Evolutionary conservation across 176 grass and related monocot genomes (phyloP).

Genomic region (Musa schizocarpa): DNA sequence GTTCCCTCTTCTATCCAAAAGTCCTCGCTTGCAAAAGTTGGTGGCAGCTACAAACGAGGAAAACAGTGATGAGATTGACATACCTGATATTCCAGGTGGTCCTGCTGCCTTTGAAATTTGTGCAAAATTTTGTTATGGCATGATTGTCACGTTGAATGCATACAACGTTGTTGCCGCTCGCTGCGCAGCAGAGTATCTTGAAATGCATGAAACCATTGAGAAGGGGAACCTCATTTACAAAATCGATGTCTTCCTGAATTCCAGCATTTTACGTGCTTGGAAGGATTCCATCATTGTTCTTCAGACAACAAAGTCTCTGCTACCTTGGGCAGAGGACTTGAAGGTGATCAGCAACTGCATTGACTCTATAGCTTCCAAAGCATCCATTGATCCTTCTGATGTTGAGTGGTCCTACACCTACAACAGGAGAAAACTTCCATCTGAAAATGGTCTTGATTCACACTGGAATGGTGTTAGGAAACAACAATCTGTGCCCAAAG

Average conservation of each 20-base stretch:
- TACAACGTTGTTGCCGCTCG: slow-evolving; percentile 83
- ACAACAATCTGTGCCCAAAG: slow-evolving; percentile 60
- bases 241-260: slow-evolving; percentile 88
- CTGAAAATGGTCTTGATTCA: slow-evolving; percentile 58
- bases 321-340: slow-evolving; percentile 70
- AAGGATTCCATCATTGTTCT: slow-evolving; percentile 94
- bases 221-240: slow-evolving; percentile 99
- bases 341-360: slow-evolving; percentile 79
- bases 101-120: slow-evolving; percentile 92
- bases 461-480: slow-evolving; percentile 94
- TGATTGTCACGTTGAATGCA: slow-evolving; percentile 88
- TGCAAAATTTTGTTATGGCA: slow-evolving; percentile 96
- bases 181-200: slow-evolving; percentile 86
- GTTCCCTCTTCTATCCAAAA: slow-evolving; percentile 98
- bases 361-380: slow-evolving; percentile 70
- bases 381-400: slow-evolving; percentile 70
- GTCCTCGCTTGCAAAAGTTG: slow-evolving; percentile 70
- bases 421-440: slow-evolving; percentile 82
- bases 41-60: slow-evolving; percentile 53
- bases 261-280: slow-evolving; percentile 78
- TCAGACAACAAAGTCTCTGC: slow-evolving; percentile 63
- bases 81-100: slow-evolving; percentile 86
- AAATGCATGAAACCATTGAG: slow-evolving; percentile 83
- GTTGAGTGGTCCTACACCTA: slow-evolving; percentile 97
- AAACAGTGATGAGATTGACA: slow-evolving; percentile 60